Conservation (phyloP, 192 early-diverging fungal genomes). For the Dispira parvispora region DNA sequence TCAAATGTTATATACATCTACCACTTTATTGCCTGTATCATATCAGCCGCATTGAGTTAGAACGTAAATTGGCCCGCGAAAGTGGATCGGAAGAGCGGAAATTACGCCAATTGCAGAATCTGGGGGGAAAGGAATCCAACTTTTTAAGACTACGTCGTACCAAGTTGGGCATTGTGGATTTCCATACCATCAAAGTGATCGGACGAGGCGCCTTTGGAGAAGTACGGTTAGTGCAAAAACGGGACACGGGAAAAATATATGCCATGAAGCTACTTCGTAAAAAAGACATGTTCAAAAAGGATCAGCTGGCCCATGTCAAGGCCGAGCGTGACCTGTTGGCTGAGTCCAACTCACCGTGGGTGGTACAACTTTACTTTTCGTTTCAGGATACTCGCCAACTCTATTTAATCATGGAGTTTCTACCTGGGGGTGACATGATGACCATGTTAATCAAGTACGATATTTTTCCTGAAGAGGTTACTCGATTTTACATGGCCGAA, state of each 20-base stretch:
- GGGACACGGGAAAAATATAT: slow-evolving; percentile 93
- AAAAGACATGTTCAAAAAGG: slow-evolving; percentile 96
- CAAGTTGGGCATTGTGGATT: slow-evolving; percentile 78
- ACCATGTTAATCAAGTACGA: slow-evolving; percentile 98
- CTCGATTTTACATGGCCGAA: slow-evolving; percentile 97
- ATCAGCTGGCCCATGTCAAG: slow-evolving; percentile 95
- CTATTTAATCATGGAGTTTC: slow-evolving; percentile 99
- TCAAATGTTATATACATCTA: neutral
- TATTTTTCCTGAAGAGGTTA: slow-evolving; percentile 91
- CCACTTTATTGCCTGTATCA: neutral
- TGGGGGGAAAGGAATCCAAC: slow-evolving; percentile 82
- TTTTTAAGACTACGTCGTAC: slow-evolving; percentile 85
- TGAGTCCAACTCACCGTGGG: slow-evolving; percentile 92
- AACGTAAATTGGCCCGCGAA: slow-evolving; percentile 54
- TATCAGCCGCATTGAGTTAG: slow-evolving; percentile 56
- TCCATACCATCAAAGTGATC: slow-evolving; percentile 92
- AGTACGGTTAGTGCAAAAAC: slow-evolving; percentile 90
- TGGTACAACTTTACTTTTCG: slow-evolving; percentile 94
- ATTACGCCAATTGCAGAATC: slow-evolving; percentile 54
- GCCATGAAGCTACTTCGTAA: slow-evolving; percentile 97
- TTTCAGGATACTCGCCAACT: slow-evolving; percentile 91
- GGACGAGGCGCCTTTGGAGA: slow-evolving; percentile 99
- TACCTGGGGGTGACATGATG: slow-evolving; percentile 99
- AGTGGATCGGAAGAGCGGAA: slow-evolving; percentile 77
- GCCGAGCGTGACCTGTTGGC: slow-evolving; percentile 97